A percentile compares a stretch with the other conserved stretches of the same genome.
Evolutionary conservation across 768 basidiomycete genomes (phyloP).

Genomic region (Leccinum subtestaceum): DNA sequence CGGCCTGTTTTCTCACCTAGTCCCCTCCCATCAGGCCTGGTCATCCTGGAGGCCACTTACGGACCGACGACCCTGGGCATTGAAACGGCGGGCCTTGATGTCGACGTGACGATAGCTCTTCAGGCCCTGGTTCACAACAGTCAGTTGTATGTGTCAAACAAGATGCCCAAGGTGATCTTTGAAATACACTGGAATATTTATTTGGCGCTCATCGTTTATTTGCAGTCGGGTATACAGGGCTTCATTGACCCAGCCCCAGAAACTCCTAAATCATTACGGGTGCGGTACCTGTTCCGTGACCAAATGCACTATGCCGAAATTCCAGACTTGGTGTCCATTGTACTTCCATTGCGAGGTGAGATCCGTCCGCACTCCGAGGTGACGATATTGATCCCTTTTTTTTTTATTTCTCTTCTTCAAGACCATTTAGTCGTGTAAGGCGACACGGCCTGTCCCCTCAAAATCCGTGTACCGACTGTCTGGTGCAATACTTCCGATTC

Average conservation of each 20-base stretch:
- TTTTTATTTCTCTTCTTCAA: neutral
- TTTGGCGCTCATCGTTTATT: constrained; percentile 6
- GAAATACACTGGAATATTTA: neutral
- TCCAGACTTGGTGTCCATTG: constrained; percentile 62
- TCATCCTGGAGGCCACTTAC: constrained; percentile 75
- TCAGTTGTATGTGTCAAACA: constrained; percentile 74
- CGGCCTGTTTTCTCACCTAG: constrained; percentile 15
- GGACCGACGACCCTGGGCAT: constrained; percentile 52
- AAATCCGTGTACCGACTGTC: neutral
- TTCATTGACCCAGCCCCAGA: constrained; percentile 84
- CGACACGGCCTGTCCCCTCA: neutral
- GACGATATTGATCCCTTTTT: constrained; percentile 8
- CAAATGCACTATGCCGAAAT: constrained; percentile 75
- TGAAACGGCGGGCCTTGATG: constrained; percentile 51
- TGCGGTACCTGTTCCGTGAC: constrained; percentile 76
- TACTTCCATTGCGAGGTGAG: constrained; percentile 75
- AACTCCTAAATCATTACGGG: constrained; percentile 62
- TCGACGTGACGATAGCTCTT: constrained; percentile 79
- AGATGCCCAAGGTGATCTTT: constrained; percentile 62
- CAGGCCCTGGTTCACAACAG: constrained; percentile 80
- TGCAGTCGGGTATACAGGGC: constrained; percentile 72
- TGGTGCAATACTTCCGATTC: constrained; percentile 7
- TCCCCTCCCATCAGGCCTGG: constrained; percentile 50
- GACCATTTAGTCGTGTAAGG: constrained; percentile 31
- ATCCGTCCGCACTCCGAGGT: constrained; percentile 17